Percentiles rank a stretch among this genome's conserved stretches.
phyloP scores from a whole-genome alignment of 2,329 filamentous ascomycete species.

The Talaromyces albobiverticillius region DNA sequence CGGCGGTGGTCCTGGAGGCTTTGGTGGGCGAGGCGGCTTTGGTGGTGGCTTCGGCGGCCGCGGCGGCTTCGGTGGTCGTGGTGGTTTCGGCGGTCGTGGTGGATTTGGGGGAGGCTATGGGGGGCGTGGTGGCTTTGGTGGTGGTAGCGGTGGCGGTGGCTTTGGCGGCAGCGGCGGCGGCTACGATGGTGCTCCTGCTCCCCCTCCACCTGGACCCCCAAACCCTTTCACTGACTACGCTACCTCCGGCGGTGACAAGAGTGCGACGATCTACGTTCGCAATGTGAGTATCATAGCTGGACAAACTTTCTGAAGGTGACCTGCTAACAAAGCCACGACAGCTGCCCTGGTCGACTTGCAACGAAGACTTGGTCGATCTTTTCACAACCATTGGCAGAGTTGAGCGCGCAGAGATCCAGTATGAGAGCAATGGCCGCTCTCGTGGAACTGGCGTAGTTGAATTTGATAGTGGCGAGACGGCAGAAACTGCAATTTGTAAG shows the following conservation, averaged over 20 bases:
- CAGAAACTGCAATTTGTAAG: slow-evolving; percentile 81
- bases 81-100: slow-evolving; percentile 56
- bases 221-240: slow-evolving; percentile 95
- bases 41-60: slow-evolving; percentile 40
- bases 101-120: slow-evolving; percentile 35
- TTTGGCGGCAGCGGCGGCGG: slow-evolving; percentile 51
- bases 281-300: slow-evolving; percentile 67
- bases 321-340: slow-evolving; percentile 34
- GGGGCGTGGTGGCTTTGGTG: slow-evolving; percentile 54
- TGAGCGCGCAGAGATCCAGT: slow-evolving; percentile 98
- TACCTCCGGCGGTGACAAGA: slow-evolving; percentile 78
- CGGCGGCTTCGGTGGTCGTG: slow-evolving; percentile 47
- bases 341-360: slow-evolving; percentile 98
- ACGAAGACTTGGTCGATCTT: slow-evolving; percentile 92
- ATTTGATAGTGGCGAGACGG: slow-evolving; percentile 78
- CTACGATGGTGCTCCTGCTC: slow-evolving; percentile 51
- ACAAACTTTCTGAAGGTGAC: not conserved
- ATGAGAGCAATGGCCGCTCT: slow-evolving; percentile 93
- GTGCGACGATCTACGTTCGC: slow-evolving; percentile 87
- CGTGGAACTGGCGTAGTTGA: slow-evolving; percentile 95
- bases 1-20: slow-evolving; percentile 20
- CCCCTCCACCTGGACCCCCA: slow-evolving; percentile 55
- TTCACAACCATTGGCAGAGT: slow-evolving; percentile 98
- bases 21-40: slow-evolving; percentile 36
- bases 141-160: slow-evolving; percentile 43